Percentiles rank a stretch among this genome's conserved stretches.
Evolutionary conservation across 2,329 filamentous ascomycete species (phyloP).

Genomic region (Apiospora koreana): DNA sequence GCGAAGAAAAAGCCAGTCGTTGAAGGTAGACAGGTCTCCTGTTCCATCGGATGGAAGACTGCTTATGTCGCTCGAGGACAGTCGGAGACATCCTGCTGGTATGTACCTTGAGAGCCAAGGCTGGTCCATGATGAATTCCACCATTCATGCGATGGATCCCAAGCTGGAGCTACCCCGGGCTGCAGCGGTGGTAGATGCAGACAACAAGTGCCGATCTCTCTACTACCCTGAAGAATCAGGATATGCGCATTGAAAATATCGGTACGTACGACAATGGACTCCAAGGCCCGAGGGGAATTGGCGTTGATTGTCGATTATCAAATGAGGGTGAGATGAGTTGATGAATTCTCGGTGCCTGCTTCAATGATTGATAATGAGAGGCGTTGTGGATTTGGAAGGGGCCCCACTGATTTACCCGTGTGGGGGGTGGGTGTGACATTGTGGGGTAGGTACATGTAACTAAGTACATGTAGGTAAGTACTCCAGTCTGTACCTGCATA

Average conservation of each 20-base stretch:
- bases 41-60: conserved; percentile 18
- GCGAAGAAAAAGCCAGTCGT: conserved; percentile 31
- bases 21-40: conserved; percentile 13
- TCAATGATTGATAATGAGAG: not conserved
- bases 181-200: not conserved
- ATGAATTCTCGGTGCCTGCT: not conserved
- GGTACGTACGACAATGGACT: too few species aligned
- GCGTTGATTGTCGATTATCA: not conserved
- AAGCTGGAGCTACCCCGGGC: not conserved
- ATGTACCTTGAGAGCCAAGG: conserved; percentile 35
- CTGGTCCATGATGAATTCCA: not conserved
- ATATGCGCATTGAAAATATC: not conserved
- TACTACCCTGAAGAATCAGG: not conserved
- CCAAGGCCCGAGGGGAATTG: not conserved
- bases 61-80: conserved; percentile 26
- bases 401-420: not conserved
- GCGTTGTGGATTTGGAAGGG: not conserved
- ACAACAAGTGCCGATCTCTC: not conserved
- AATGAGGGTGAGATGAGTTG: not conserved
- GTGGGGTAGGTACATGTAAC: too few species aligned
- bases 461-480: too few species aligned
- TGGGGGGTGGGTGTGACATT: not conserved
- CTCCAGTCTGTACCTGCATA: not conserved
- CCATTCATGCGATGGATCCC: not conserved
- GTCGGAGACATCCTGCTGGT: conserved; percentile 40